Evolutionary conservation across 2,329 filamentous ascomycete species (phyloP).

Genomic region (Fusarium buxicola): DNA sequence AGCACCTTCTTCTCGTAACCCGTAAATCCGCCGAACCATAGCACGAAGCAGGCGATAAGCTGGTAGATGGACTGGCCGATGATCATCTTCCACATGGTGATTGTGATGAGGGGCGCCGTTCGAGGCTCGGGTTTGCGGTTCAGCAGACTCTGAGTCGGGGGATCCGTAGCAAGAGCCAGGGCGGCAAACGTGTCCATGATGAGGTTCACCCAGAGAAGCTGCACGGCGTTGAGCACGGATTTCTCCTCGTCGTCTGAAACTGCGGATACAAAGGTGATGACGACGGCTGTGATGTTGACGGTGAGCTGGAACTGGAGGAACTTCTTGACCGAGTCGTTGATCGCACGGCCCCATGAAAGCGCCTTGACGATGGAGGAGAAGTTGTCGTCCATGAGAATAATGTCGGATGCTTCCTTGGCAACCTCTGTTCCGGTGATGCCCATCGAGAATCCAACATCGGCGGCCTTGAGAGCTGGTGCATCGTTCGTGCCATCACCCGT

Average conservation of each 20-base stretch:
- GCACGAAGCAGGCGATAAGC: slow-evolving; percentile 66
- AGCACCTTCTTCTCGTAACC: slow-evolving; percentile 58
- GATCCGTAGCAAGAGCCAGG: slow-evolving; percentile 72
- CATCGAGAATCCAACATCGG: slow-evolving; percentile 76
- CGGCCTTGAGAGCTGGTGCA: slow-evolving; percentile 72
- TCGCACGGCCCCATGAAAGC: slow-evolving; percentile 73
- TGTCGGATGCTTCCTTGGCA: slow-evolving; percentile 73
- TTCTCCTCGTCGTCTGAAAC: slow-evolving; percentile 64
- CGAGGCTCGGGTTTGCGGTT: slow-evolving; percentile 67
- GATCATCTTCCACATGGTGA: slow-evolving; percentile 77
- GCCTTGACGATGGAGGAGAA: slow-evolving; percentile 74
- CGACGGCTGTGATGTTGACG: slow-evolving; percentile 75
- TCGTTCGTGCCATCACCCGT: slow-evolving; percentile 77
- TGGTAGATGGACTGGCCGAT: slow-evolving; percentile 70
- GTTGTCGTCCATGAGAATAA: slow-evolving; percentile 75
- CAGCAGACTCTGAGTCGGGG: slow-evolving; percentile 67
- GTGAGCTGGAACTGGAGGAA: slow-evolving; percentile 78
- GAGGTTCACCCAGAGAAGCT: slow-evolving; percentile 76
- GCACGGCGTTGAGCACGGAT: slow-evolving; percentile 73
- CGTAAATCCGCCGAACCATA: slow-evolving; percentile 73
- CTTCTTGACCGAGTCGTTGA: slow-evolving; percentile 76
- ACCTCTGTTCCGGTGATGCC: slow-evolving; percentile 74
- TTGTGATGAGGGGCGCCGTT: slow-evolving; percentile 77
- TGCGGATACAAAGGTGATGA: slow-evolving; percentile 72
- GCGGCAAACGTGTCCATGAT: slow-evolving; percentile 78